phyloP scores from a whole-genome alignment of 305 asterid species.

The Fraxinus greggii region DNA sequence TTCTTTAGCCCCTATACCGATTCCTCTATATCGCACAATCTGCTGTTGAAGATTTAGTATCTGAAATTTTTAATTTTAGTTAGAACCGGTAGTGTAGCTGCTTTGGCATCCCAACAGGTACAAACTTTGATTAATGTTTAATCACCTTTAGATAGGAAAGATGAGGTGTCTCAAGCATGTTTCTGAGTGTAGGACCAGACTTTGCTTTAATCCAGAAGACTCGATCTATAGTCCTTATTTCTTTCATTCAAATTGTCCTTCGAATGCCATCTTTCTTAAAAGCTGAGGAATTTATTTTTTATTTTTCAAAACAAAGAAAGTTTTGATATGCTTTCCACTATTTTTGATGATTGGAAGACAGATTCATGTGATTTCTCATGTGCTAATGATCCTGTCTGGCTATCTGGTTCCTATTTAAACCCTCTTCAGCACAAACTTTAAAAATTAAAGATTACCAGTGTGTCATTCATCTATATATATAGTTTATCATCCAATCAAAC shows the following conservation, averaged over 20 bases:
- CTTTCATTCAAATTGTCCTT: background rate
- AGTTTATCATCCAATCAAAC: background rate
- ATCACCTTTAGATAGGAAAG: background rate
- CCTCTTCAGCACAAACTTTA: background rate
- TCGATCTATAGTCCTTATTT: too few species aligned
- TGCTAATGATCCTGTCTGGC: slow-evolving; percentile 6
- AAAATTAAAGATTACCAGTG: background rate
- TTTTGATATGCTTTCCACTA: background rate
- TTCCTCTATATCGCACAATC: background rate
- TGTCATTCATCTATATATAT: slow-evolving; percentile 6
- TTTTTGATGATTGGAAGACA: slow-evolving; percentile 12
- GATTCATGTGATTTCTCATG: slow-evolving; percentile 26
- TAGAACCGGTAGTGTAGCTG: background rate
- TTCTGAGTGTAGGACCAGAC: background rate
- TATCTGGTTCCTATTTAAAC: background rate
- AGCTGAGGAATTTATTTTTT: background rate
- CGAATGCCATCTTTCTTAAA: background rate
- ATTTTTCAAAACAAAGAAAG: background rate
- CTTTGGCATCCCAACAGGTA: background rate
- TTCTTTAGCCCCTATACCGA: background rate
- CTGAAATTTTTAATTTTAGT: background rate
- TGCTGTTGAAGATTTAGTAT: background rate
- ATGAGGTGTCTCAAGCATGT: background rate
- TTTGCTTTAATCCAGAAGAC: background rate
- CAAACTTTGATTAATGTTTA: background rate